Base-by-base conservation (phyloP, 1,284 basidiomycete genomes). In the Marasmius tenuissimus region DNA sequence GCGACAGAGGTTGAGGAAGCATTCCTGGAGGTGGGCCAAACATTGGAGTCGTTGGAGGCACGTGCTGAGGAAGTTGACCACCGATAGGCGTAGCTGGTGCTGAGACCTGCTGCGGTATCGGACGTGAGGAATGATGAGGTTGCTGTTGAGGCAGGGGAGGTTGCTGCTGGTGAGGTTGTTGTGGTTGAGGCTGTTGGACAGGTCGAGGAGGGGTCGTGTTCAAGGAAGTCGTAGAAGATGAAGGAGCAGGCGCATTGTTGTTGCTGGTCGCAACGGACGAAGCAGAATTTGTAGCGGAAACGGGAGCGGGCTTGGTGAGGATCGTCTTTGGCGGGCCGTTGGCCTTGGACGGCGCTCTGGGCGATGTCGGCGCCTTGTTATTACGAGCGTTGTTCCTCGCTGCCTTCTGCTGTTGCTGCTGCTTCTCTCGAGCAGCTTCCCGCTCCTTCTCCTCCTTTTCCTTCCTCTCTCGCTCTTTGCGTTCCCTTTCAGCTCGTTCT, bases 401-500 rank as follows among this genome's bases (percentile, higher is more conserved):
- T 73, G 71, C 60, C 61, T 78, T 76, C 65, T 80, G 75, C 60
- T 81, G 81, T 65, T 81, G 81, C 61, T 27, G 76, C 77, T 78
- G 83, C 61, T 72, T 75, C 61, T 72, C 71, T 45, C 68, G 69
- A 58, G 67, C 68, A 51, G 69, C 69, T 61, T 75, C 82, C 70
- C 80, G 85, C 67, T 85, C 84, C 69, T 80, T 80, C 68, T 83
- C 83, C 75, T 90, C 91, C 71, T 81, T 87, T 63, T 83, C 73
- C 68, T 71, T 72, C 55, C 72, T 73, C 71, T 80, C 78, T 61
- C 75, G 73, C 64, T 85, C 83, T 65, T 70, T 80, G 73, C 63
- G 79, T 73, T 68, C 84, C 76, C 65, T 78, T 75, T 67, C 75
- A 59, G 71, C 70, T 60, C 53, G 65, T 59, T 51, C 63, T 56